Conservation (phyloP, 1,139 yeast genomes). For the Yamadazyma kanchanaburiensis region DNA sequence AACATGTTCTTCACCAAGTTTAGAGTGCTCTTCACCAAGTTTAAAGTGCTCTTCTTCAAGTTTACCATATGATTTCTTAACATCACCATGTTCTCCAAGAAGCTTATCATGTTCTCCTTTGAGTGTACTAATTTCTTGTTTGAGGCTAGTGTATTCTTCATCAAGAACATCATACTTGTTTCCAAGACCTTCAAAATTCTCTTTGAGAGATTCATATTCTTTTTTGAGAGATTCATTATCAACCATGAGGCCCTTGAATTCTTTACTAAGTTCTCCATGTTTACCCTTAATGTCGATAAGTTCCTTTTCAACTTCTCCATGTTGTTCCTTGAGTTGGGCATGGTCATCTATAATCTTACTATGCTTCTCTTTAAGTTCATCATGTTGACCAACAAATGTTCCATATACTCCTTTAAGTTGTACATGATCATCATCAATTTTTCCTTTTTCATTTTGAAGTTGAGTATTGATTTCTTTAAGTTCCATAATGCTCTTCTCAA, state of each 20-base stretch:
- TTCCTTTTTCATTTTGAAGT: no score
- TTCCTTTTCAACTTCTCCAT: neutral
- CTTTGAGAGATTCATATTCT: neutral
- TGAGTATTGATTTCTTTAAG: no score
- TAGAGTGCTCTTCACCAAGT: no score
- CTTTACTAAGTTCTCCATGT: neutral
- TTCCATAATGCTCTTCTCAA: no score
- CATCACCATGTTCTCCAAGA: neutral
- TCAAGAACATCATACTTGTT: neutral
- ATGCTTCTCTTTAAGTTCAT: no score
- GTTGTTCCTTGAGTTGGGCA: neutral
- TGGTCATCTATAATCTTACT: no score
- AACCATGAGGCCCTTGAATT: no score
- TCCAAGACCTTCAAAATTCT: neutral
- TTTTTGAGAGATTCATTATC: neutral
- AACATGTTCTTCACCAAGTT: no score
- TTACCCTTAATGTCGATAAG: neutral
- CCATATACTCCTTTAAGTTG: no score
- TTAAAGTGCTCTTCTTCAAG: no score
- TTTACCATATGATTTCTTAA: no score
- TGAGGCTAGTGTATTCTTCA: neutral
- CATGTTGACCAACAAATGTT: slow-evolving; percentile 18
- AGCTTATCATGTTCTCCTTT: neutral
- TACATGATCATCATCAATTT: no score
- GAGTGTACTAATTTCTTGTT: neutral